Evolutionary conservation across 306 rosid genomes (phyloP), one percentile per base, ranked within the genome.

Genomic region (Hippophae rhamnoides): DNA sequence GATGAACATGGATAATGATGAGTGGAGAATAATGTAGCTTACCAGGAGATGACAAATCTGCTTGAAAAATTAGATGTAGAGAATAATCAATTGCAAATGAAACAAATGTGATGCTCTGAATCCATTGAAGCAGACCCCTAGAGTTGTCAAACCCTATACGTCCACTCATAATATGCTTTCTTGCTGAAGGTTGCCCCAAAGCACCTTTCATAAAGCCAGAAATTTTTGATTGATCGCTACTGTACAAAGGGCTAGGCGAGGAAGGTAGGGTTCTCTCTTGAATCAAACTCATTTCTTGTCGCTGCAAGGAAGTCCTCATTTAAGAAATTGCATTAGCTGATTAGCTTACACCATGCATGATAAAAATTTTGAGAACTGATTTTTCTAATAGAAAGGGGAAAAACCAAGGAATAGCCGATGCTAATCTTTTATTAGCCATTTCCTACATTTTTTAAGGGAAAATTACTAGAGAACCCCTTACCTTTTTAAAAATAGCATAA

Each of bases 71-170:
- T 56, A 85, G 82, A 49, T 82, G 87, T 72, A 88, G 66, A 2
- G 96, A 78, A 69, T 88, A 94, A 69, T 88, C 96, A 72, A 88
- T 71, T 53, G 94, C 79, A 78, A 88, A 64, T 56, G 96, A 66
- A 53, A 88, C 82, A 73, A 88, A 88, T 72, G 87, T 85, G 68
- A 88, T 88, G 74, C 96, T 88, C 54, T 88, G 89, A 62, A 84
- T 94, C 89, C 96, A 85, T 74, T 85, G 93, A 71, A 88, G 89
- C 84, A 88, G 74, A 63, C 94, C 83, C 72, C 81, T 85, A 45
- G 96, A 82, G 75, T 67, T 82, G 74, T 88, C 89, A 57, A 81
- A 79, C 71, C 75, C 63, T 7, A 84, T 67, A 72, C 82, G 87
- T 60, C 86, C 84, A 44, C 90, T 88, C 82, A 88, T 77, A 26